Percentiles rank a stretch among this genome's conserved stretches.
Conservation (phyloP, 768 basidiomycete species). For the Rhodotorula kratochvilovae region DNA sequence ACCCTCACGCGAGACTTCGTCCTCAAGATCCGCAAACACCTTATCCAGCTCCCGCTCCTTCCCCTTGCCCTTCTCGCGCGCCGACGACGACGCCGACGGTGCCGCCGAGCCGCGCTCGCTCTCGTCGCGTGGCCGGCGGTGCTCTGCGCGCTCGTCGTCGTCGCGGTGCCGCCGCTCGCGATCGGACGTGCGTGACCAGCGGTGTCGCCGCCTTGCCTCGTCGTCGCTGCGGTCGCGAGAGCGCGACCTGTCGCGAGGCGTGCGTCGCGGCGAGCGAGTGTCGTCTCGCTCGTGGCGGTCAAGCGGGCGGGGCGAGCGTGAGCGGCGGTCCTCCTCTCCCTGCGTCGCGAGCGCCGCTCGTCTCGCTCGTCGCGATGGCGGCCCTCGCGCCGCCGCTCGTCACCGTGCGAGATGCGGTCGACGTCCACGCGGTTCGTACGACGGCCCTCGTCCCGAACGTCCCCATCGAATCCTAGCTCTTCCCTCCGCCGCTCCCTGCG, state of each 20-base stretch:
- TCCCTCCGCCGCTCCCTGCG: constrained; percentile 42
- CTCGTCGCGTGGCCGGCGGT: no score
- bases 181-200: constrained; percentile 44
- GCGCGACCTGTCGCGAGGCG: background rate
- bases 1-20: background rate
- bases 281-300: background rate
- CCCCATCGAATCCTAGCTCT: constrained; percentile 33
- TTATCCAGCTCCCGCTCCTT: constrained; percentile 16
- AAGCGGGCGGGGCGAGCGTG: background rate
- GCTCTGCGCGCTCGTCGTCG: background rate
- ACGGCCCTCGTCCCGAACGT: constrained; percentile 41
- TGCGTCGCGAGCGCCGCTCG: constrained; percentile 39
- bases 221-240: background rate
- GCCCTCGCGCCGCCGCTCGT: background rate
- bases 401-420: background rate
- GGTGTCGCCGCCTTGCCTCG: constrained; percentile 39
- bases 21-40: constrained; percentile 11
- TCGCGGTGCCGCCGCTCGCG: background rate
- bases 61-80: constrained; percentile 25
- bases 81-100: constrained; percentile 13
- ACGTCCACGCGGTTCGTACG: background rate
- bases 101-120: constrained; percentile 15
- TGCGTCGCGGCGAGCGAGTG: background rate
- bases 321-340: constrained; percentile 11
- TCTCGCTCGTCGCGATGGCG: background rate